Evolutionary conservation across 1,284 basidiomycete species (phyloP), one percentile per base, ranked within the genome.

Genomic region (Cerrena zonata): DNA sequence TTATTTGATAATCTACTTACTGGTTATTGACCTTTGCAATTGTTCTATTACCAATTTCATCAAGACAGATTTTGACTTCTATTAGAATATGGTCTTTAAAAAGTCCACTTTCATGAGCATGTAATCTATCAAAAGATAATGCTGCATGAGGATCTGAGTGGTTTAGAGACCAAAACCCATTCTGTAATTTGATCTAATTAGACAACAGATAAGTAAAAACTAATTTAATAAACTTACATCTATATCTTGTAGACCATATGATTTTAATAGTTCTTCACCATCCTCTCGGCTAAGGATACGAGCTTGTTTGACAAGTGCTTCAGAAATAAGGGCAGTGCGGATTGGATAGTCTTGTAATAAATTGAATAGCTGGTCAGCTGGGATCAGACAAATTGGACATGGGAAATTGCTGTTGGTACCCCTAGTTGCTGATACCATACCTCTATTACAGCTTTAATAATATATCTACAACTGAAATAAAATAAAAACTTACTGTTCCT

Each of bases 401-500:
- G 51, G 51, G 24, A 15, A 39, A 5, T 23, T 22, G 13, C 51
- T 45, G 13, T 40, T 24, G 13, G 48, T n/a, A 36, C 51, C 54
- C 15, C 54, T 39, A 38, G 36, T 53, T 22, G 51, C 23, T 13
- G 49, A 24, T 39, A 56, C 48, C 13, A 48, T 19, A 36, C 37
- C 47, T 48, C 54, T 56, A 30, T 12, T 23, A n/a, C n/a, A n/a
- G n/a, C n/a, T n/a, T n/a, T n/a, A n/a, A n/a, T n/a, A n/a, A n/a
- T n/a, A n/a, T n/a, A n/a, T n/a, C n/a, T n/a, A n/a, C n/a, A n/a
- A n/a, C n/a, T n/a, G n/a, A n/a, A n/a, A n/a, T n/a, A n/a, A 15
- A 43, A 30, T 15, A 21, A 53, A 15, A 60, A 37, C 75, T 63
- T 45, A 71, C 72, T 25, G 76, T 51, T 70, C 71, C 45, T 56